Base-by-base conservation (phyloP, 257 asterid species). In the Eustoma russellianum region DNA sequence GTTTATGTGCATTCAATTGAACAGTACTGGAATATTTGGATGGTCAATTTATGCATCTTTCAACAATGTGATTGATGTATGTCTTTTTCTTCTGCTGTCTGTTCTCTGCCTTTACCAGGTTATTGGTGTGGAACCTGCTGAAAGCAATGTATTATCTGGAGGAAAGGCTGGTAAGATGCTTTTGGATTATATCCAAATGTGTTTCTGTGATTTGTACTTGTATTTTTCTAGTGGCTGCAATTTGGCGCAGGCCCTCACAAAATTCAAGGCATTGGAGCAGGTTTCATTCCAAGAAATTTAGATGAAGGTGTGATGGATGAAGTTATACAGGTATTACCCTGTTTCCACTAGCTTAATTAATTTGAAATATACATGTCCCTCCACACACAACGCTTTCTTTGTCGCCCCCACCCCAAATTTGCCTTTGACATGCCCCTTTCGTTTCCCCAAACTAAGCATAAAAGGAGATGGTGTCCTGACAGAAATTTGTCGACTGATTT, bases 251-350 rank as follows among this genome's bases (percentile, higher is more conserved):
- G 97, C 81, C 99, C 99, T 88, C 99, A 92, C 97, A 88, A 92
- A 88, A 92, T 92, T 92, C 99, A 88, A 85, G 95, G 99, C 76
- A 92, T 92, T 85, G 99, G 97, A 63, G 97, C 99, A 83, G 99
- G 99, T 88, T 92, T 88, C 79, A 77, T 88, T 48, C 99, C 97
- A 60, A 77, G 83, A 75, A 92, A 88, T 67, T 75, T 92, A 68
- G 97, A 92, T 72, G 94, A 72, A 78, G 85, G 74, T 57, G 73
- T 88, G 66, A 76, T 92, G 82, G 99, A 88, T 72, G 99, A 92
- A 85, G 97, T 92, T 53, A 83, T 92, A 66, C 94, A 77, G 93
- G 99, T 85, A 30, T 58, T 52, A 19, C n/a, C 52, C 56, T 69
- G 50, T n/a, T 18, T 65, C 46, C 46, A 33, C 30, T 13, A 30